Evolutionary conservation across 2,329 filamentous ascomycete genomes (phyloP), one percentile per base, ranked within the genome.

Genomic region (Aspergillus fumigatus): DNA sequence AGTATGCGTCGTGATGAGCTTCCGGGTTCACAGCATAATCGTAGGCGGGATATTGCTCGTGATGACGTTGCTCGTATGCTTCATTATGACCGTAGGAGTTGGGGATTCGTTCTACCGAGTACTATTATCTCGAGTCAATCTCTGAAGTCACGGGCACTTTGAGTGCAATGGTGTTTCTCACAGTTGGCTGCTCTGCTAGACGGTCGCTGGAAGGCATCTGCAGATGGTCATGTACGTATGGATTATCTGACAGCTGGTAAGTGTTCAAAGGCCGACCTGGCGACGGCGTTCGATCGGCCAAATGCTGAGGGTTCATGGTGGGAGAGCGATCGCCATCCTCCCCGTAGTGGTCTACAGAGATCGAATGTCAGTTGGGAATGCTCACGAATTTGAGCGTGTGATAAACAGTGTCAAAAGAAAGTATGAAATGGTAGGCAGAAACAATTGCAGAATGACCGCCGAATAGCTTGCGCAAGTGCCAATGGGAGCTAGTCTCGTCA

Each of bases 1-100:
- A 93, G 78, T 96, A 96, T 54, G 85, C 84, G 73, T 96, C 90
- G 70, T 94, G 90, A 67, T 96, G 91, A 56, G 87, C 86, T 71
- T 95, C 87, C 9, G 93, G 92, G 67, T 91, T 86, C 59, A 96
- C 76, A 3, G 86, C 80, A 72, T 94, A 92, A 55, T 92, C 88
- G 56, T 80, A 79, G 59, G 80, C 80, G 45, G 81, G 78, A 61
- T 84, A 82, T 59, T 80, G 73, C 48, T 73, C 73, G 3, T 61
- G 67, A 54, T 75, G 79, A 58, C 82, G 62, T 75, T 77, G 61
- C 59, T 86, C 83, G 69, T 85, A 87, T 54, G 79, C 77, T 63
- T 87, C 81, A 67, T 83, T 82, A 66, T 86, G 83, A 19, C 84
- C 82, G 66, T 84, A 88, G 14, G 84, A 85, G 64, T 81, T 81